Evolutionary conservation across 129 eudicot species (phyloP).

Genomic region (Lactuca saligna): DNA sequence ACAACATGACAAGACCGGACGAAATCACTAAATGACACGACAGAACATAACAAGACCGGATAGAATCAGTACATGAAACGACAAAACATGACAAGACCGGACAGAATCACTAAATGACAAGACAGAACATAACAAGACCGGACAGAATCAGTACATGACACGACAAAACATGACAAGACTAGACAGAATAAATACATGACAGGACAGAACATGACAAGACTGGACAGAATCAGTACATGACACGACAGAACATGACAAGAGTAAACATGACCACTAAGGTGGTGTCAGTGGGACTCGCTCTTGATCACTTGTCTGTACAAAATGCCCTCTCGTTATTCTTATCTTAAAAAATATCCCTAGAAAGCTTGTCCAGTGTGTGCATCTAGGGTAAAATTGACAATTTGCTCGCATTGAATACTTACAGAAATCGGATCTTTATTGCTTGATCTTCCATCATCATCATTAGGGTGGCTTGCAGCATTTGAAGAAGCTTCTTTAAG

Average conservation of each 20-base stretch:
- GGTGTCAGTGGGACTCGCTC: no score
- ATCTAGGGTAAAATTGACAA: neutral
- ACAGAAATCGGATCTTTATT: slow-evolving; percentile 64
- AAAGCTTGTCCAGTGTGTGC: neutral
- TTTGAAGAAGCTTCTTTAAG: slow-evolving; percentile 67
- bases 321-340: neutral
- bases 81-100: neutral
- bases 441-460: slow-evolving; percentile 50
- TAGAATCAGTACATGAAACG: no score
- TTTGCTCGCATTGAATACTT: slow-evolving; percentile 33
- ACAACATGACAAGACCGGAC: neutral
- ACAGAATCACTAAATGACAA: no score
- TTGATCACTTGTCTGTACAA: no score
- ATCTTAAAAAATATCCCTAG: neutral
- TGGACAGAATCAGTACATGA: neutral
- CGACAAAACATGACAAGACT: neutral
- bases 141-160: neutral
- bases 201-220: neutral
- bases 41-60: neutral
- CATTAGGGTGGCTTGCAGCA: slow-evolving; percentile 37
- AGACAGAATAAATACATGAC: no score
- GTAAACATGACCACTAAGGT: no score
- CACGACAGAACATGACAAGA: no score
- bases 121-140: neutral
- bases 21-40: no score